phyloP scores from a whole-genome alignment of 345 rosid species.

The Lagerstroemia speciosa region DNA sequence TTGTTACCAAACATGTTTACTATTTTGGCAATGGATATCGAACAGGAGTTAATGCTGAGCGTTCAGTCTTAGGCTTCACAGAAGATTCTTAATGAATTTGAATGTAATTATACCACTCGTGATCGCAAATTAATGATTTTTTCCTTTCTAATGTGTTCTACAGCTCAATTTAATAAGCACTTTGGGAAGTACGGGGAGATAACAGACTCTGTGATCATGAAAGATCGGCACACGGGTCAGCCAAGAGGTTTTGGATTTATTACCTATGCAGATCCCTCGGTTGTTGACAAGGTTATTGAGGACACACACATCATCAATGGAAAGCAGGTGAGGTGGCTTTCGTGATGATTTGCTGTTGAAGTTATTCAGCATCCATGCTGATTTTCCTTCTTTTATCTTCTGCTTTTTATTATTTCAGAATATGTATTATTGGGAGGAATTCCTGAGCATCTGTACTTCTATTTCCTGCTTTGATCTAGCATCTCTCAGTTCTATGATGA shows the following conservation, averaged over 20 bases:
- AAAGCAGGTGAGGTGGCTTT: conserved; percentile 49
- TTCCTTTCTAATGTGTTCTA: not conserved
- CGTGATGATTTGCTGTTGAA: not conserved
- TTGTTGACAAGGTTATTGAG: conserved; percentile 81
- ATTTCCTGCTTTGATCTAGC: not conserved
- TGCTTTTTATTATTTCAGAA: too few species aligned
- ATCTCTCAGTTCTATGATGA: not conserved
- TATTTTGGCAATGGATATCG: not conserved
- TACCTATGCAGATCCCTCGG: conserved; percentile 78
- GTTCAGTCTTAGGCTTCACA: not conserved
- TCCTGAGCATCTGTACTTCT: not conserved
- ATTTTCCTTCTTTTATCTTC: not conserved
- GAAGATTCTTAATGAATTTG: not conserved
- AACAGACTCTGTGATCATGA: conserved; percentile 83
- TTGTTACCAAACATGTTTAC: not conserved
- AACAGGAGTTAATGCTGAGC: not conserved
- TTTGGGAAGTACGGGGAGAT: conserved; percentile 84
- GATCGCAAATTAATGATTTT: too few species aligned
- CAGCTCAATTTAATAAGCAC: conserved; percentile 66
- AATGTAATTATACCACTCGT: not conserved
- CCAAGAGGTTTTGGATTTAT: conserved; percentile 95
- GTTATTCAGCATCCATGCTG: not conserved
- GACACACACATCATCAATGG: conserved; percentile 68
- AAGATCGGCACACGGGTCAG: conserved; percentile 71
- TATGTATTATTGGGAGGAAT: too few species aligned